Percentiles rank a stretch among this genome's conserved stretches.
Evolutionary conservation across 1,139 yeast species (phyloP).

Genomic region (Spathaspora jeffriesii): DNA sequence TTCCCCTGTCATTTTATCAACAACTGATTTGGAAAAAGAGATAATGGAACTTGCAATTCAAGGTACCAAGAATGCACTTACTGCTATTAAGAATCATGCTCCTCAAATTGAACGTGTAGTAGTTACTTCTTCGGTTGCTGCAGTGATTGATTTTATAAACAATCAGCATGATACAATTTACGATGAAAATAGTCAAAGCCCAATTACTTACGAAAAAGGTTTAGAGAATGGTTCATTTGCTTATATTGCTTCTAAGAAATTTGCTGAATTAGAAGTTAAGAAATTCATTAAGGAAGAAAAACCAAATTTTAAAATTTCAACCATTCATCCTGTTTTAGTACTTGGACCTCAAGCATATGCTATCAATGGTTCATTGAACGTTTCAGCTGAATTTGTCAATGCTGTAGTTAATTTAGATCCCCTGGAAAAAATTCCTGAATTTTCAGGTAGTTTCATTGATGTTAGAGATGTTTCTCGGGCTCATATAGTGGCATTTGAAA

Average conservation of each 20-base stretch:
- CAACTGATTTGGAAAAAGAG: conserved; percentile 23
- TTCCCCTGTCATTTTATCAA: not conserved
- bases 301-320: conserved; percentile 35
- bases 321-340: conserved; percentile 19
- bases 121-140: conserved; percentile 28
- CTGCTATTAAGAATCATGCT: conserved; percentile 22
- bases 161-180: conserved; percentile 16
- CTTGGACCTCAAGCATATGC: conserved; percentile 30
- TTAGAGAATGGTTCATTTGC: conserved; percentile 27
- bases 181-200: conserved; percentile 28
- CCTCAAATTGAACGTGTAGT: conserved; percentile 26
- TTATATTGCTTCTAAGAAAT: conserved; percentile 48
- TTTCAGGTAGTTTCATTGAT: not conserved
- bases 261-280: conserved; percentile 46
- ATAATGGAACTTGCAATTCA: conserved; percentile 23
- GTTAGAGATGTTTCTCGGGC: not conserved
- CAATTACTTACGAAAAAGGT: conserved; percentile 26
- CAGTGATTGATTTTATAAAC: conserved; percentile 19
- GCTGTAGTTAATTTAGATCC: conserved; percentile 18
- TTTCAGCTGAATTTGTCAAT: conserved; percentile 36
- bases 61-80: conserved; percentile 26
- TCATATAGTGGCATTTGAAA: not conserved
- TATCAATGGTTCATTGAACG: conserved; percentile 30
- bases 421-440: not conserved
- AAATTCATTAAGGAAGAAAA: conserved; percentile 27